Base-by-base conservation (phyloP, 495 filamentous ascomycete genomes). In the Chlorociboria aeruginascens region DNA sequence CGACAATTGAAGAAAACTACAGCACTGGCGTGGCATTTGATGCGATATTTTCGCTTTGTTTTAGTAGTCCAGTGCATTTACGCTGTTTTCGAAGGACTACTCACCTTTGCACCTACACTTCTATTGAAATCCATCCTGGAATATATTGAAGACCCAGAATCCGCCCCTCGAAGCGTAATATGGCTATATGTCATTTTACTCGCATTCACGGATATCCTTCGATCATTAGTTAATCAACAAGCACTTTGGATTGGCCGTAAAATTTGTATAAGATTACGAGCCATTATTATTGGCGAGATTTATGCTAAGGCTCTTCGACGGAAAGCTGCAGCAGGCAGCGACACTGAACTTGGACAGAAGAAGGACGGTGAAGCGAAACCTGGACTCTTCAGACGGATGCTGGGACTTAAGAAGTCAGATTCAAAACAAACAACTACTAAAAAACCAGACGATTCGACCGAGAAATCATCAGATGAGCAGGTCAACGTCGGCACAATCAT, bases 131-230 rank as follows among this genome's bases (percentile, higher is more conserved):
- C 82, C 6, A 96, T 99, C 53, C 69, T 99, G 17, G 80, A 95
- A 60, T 96, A 95, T 57, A 82, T 97, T 12, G 86, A 99, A 63
- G 70, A 85, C 51, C 90, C 93, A 0, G 71, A 74, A 6, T 72
- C 72, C 8, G 84, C 84, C 0, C 89, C 93, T 1, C 69, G 75
- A 31, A 95, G 92, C 62, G 89, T 94, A 10, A 85, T 93, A 7
- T 99, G 93, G 93, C 76, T 99, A 33, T 95, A 89, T 60, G 90
- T 96, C 25, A 86, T 90, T 36, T 71, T 96, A 6, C 77, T 99
- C 7, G 88, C 93, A 32, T 73, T 85, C 40, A 83, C 86, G 6
- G 83, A 86, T 44, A 71, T 82, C 38, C 63, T 86, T 32, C 80
- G 89, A 46, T 89, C 89, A 6, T 67, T 92, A 16, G 79, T 78